Base-by-base conservation (phyloP, 2,329 filamentous ascomycete genomes). In the Botrytis tulipae region DNA sequence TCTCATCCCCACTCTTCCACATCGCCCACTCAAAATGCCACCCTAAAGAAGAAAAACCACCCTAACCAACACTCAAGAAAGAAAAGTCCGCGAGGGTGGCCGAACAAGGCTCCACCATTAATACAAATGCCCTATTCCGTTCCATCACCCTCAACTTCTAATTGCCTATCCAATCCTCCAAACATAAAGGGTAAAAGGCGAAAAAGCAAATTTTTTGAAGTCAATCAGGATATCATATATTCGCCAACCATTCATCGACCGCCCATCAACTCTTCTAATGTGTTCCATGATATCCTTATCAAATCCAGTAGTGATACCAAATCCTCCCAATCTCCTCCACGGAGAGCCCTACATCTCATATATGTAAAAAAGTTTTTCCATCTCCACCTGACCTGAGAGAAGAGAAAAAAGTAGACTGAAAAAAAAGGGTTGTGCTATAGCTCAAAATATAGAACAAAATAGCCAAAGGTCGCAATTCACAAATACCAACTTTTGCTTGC, bases 221-320 rank as follows among this genome's bases (percentile, higher is more conserved):
- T 51, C 60, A 65, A 63, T 65, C 70, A 62, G 70, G 70, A 70
- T 70, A 70, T 70, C 67, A 71, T 71, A 71, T 65, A 65, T 71
- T 71, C 70, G 70, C 67, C 67, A 60, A 32, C 44, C 70, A 71
- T 65, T 59, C 69, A 61, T 71, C 46, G 35, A 62, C 67, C 67
- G 44, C 40, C 70, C 44, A 71, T 35, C 60, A 46, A 40, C 35
- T 63, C 70, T 71, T 71, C 70, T 65, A 71, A 57, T 68, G 35
- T 65, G 40, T 65, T 60, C 63, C 70, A 71, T 65, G 44, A 71
- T 65, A 65, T 71, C 70, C 46, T 35, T 61, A 70, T 57, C 54
- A 70, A 44, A 70, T 63, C 60, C 59, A 51, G 37, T 40, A 48
- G 66, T 32, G 66, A 18, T 57, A 40, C 48, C 66, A 57, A 67